Conservation (phyloP, 2,329 filamentous ascomycete species). For the Hypoxylon sp. region DNA sequence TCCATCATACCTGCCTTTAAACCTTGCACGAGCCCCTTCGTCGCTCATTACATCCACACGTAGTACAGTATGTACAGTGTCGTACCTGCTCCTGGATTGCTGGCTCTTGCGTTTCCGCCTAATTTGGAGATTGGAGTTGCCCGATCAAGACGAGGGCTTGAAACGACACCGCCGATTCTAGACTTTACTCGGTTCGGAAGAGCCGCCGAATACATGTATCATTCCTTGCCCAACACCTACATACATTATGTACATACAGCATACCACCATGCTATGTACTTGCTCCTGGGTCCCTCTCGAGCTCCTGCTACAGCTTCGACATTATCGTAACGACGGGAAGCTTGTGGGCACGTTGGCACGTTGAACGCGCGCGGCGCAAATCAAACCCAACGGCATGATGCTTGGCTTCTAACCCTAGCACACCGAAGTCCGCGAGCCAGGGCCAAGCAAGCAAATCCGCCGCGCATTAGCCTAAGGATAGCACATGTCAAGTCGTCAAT, state of each 20-base stretch:
- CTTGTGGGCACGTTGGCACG: slow-evolving; percentile 2
- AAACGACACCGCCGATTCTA: slow-evolving; percentile 31
- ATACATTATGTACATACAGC: no score
- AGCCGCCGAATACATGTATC: slow-evolving; percentile 16
- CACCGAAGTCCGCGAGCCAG: slow-evolving; percentile 9
- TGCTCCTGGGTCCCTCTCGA: slow-evolving; percentile 6
- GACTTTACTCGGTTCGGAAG: slow-evolving; percentile 25
- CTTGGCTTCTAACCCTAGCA: slow-evolving; percentile 10
- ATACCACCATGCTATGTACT: background rate
- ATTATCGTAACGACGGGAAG: slow-evolving; percentile 1
- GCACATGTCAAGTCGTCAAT: slow-evolving; percentile 29
- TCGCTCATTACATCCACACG: background rate
- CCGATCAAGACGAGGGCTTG: slow-evolving; percentile 33
- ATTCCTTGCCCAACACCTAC: slow-evolving; percentile 7
- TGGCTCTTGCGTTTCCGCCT: slow-evolving; percentile 23
- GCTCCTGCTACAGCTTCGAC: slow-evolving; percentile 9
- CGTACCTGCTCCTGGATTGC: slow-evolving; percentile 3
- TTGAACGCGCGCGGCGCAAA: slow-evolving; percentile 7
- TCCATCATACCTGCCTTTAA: slow-evolving; percentile 1
- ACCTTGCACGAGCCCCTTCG: slow-evolving; percentile 15
- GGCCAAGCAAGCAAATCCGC: slow-evolving; percentile 26
- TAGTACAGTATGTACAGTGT: slow-evolving; percentile 5
- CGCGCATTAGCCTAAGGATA: slow-evolving; percentile 21
- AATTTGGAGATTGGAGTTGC: slow-evolving; percentile 33
- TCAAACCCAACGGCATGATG: slow-evolving; percentile 16